phyloP scores from a whole-genome alignment of 164 flowering plant species.

The Santalum album region DNA sequence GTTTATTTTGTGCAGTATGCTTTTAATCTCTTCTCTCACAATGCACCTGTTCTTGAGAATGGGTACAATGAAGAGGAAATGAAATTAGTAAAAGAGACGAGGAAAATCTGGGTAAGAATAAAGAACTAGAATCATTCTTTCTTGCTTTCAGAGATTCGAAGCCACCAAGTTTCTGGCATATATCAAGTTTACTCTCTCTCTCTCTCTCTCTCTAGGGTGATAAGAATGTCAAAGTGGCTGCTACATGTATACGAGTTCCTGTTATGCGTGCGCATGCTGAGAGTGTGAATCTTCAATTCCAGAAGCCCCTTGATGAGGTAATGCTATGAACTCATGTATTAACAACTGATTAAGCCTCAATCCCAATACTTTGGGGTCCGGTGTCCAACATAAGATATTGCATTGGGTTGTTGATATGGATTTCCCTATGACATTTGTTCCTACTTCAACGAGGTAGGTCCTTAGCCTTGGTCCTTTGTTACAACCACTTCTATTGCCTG shows the following conservation, averaged over 20 bases:
- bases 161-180: neutral
- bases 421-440: too few relatives aligned
- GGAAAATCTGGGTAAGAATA: conserved; percentile 85
- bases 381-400: too few relatives aligned
- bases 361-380: too few relatives aligned
- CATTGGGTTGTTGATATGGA: too few relatives aligned
- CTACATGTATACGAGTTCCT: conserved; percentile 95
- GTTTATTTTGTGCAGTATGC: conserved; percentile 69
- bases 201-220: conserved; percentile 47
- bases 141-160: neutral
- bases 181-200: neutral
- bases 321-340: too few relatives aligned
- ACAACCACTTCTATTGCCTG: too few relatives aligned
- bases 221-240: conserved; percentile 72
- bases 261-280: conserved; percentile 99
- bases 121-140: neutral
- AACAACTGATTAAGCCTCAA: too few relatives aligned
- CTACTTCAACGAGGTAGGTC: too few relatives aligned
- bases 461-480: too few relatives aligned
- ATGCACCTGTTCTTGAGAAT: conserved; percentile 78
- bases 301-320: conserved; percentile 94
- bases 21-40: conserved; percentile 91
- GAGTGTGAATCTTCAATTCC: conserved; percentile 90
- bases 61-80: conserved; percentile 99
- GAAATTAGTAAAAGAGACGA: conserved; percentile 95